Base-by-base conservation (phyloP, 805 yeast genomes). In the Yarrowia hollandica region DNA sequence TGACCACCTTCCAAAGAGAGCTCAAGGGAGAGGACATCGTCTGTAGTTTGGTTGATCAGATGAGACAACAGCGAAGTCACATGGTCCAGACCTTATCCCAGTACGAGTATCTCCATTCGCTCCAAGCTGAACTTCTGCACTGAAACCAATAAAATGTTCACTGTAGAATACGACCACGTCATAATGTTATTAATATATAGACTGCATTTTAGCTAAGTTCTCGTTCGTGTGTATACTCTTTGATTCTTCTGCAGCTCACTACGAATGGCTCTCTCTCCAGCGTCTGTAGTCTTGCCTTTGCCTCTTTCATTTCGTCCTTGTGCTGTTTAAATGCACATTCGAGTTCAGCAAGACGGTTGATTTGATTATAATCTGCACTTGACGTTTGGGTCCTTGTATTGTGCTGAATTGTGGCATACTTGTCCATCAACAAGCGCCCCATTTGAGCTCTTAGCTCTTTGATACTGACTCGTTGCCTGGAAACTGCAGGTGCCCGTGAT, bases 51-150 rank as follows among this genome's bases (percentile, higher is more conserved):
- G 71, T 75, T 3, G 61, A 69, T 14, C 60, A 64, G 23, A 70
- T 75, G 68, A 66, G 79, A 30, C 63, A 71, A 39, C 79, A 76
- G 64, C 64, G 79, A 31, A 69, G 72, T 37, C 71, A 71, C 26
- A 75, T 76, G 78, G 79, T 75, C 9, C 77, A 75, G 64, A 73
- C 70, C n/a, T 55, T 65, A 31, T 63, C 63, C 33, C 79, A 75
- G 62, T 70, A 67, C 57, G 66, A 65, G 19, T 75, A 74, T 62
- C 68, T 75, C 6, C 73, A 76, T 21, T 14, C 44, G 5, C n/a
- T 52, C 5, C 58, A 52, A 35, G 30, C 18, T 5, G 55, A 48
- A 12, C 39, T 48, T 21, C 22, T 48, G 39, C 55, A 22, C 22
- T 31, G 22, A 15, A 28, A 22, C 7, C n/a, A n/a, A n/a, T n/a